Base-by-base conservation (phyloP, 257 asterid species). In the Ajuga chamaepitys region DNA sequence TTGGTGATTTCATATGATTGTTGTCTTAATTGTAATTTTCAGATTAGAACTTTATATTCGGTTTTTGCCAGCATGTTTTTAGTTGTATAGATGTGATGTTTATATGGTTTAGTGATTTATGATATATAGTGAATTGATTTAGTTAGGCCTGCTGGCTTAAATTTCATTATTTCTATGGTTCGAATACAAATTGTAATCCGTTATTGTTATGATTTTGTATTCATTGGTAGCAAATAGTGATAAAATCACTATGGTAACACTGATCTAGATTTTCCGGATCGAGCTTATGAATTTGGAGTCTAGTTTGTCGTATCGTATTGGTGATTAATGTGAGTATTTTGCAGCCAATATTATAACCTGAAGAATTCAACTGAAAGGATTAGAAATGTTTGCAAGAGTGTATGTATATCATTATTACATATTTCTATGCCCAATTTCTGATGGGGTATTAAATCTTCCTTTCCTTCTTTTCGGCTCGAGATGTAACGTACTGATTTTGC, bases 1-100 rank as follows among this genome's bases (percentile, higher is more conserved):
- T 50, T 67, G 66, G 37, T 40, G 53, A 28, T 37, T 71, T 74
- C 35, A 26, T 16, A 67, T 68, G 66, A 18, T 73, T 53, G 52
- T 28, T 28, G 2, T 28, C 5, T 28, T 28, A 2, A 28, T 28
- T 30, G 7, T 30, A 1, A 30, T 30, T 30, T 30, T 30, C 46
- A 25, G n/a, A 56, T 47, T 38, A 8, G 11, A 34, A 18, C 32
- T 1, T 13, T 5, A 42, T 74, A 5, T 18, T 30, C 25, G 7
- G 7, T 59, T 62, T 59, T 32, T 37, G 22, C 25, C 30, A 41
- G 3, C 3, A 4, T 55, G 47, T 8, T 16, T 12, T 35, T 51
- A 8, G 50, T 12, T 17, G 48, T 60, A n/a, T 4, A 12, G 16
- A 42, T 45, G 62, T 59, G 53, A 54, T 53, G 62, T 10, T 38